These are phyloP conservation scores for Dactylellina sp. DNA, from an alignment of 2,329 filamentous ascomycete genomes.

Conservation along the genomic window DNA sequence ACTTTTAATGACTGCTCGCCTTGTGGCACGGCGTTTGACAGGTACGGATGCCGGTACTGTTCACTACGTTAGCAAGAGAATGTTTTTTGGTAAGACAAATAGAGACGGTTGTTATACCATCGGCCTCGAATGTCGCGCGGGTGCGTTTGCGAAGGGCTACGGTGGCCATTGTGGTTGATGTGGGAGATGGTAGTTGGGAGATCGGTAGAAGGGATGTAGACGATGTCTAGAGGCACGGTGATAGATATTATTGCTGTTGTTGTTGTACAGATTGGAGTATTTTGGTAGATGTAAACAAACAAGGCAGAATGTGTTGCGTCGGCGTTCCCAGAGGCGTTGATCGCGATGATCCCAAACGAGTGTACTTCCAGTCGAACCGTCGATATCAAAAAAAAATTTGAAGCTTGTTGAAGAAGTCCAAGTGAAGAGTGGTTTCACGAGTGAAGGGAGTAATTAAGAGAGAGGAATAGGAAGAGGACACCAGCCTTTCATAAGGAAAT, in stretches of 20 bases:
- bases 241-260: background rate
- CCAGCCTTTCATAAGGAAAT: background rate
- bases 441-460: constrained; percentile 6
- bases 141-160: constrained; percentile 43
- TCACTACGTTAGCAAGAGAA: background rate
- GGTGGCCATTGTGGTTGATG: constrained; percentile 26
- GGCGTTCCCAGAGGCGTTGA: constrained; percentile 32
- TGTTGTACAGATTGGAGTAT: too few species aligned
- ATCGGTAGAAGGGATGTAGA: constrained; percentile 3
- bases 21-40: constrained; percentile 49
- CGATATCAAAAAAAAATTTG: constrained; percentile 1
- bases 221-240: background rate
- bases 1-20: constrained; percentile 35
- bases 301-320: constrained; percentile 40
- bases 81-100: background rate
- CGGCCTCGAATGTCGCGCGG: constrained; percentile 46
- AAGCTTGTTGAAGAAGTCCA: background rate
- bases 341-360: constrained; percentile 26
- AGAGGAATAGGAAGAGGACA: background rate
- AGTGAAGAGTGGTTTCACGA: background rate
- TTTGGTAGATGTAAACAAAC: constrained; percentile 49
- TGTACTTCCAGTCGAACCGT: constrained; percentile 10
- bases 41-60: constrained; percentile 18
- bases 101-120: constrained; percentile 28
- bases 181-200: constrained; percentile 4